These are phyloP conservation scores for Aspergillus niger DNA, from an alignment of 2,329 filamentous ascomycete species.

Conservation along the genomic window DNA sequence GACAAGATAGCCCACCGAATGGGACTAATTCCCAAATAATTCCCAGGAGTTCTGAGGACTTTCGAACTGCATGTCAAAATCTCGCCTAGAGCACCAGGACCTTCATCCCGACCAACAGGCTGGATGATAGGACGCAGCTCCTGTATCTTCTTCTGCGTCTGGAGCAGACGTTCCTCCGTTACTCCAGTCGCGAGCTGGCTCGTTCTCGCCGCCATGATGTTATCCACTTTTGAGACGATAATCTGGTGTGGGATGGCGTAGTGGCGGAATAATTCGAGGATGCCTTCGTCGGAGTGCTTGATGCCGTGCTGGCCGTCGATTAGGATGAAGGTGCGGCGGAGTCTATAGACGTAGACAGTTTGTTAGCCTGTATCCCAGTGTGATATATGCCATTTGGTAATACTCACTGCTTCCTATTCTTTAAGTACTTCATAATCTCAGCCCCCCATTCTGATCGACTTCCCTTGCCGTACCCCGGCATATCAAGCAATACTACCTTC, in stretches of 20 bases:
- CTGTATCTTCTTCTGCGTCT: slow-evolving; percentile 44
- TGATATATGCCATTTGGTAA: background rate
- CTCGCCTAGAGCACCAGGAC: slow-evolving; percentile 56
- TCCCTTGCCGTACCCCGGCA: slow-evolving; percentile 70
- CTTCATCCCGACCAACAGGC: slow-evolving; percentile 42
- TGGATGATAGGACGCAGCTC: slow-evolving; percentile 47
- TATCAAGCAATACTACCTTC: slow-evolving; percentile 65
- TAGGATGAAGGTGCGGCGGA: slow-evolving; percentile 65
- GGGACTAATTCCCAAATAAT: slow-evolving; percentile 61
- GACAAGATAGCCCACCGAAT: slow-evolving; percentile 65
- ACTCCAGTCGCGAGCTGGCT: slow-evolving; percentile 36
- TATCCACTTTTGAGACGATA: slow-evolving; percentile 67
- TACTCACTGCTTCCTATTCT: slow-evolving; percentile 59
- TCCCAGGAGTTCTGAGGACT: slow-evolving; percentile 48
- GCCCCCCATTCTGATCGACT: slow-evolving; percentile 63
- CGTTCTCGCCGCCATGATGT: slow-evolving; percentile 47
- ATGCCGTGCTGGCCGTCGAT: slow-evolving; percentile 65
- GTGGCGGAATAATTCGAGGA: slow-evolving; percentile 59
- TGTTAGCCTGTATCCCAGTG: background rate
- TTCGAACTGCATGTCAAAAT: slow-evolving; percentile 61
- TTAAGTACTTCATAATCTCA: slow-evolving; percentile 70
- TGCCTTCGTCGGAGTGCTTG: slow-evolving; percentile 60
- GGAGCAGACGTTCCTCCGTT: slow-evolving; percentile 28
- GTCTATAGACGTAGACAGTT: slow-evolving; percentile 32
- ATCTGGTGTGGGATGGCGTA: slow-evolving; percentile 65